These are phyloP conservation scores for Cladosporium austrohemisphaericum DNA, from an alignment of 2,329 filamentous ascomycete species.

Conservation along the genomic window DNA sequence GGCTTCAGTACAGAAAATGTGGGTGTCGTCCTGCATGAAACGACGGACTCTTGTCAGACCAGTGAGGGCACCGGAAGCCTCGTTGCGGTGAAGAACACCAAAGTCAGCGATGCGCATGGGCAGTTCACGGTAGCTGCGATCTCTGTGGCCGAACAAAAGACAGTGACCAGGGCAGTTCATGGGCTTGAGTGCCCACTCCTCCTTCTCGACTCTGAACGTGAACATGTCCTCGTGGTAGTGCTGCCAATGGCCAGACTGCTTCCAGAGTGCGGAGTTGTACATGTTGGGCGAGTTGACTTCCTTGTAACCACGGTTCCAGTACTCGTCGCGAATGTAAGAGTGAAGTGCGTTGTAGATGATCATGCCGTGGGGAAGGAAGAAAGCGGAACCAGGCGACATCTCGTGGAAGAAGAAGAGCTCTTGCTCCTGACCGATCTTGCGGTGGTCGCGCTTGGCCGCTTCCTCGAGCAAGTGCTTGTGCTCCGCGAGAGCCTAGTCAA, in stretches of 20 bases:
- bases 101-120: constrained; percentile 94
- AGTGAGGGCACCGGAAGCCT: constrained; percentile 85
- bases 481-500: constrained; percentile 58
- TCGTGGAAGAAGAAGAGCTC: constrained; percentile 98
- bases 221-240: constrained; percentile 97
- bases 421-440: constrained; percentile 90
- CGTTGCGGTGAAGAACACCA: constrained; percentile 90
- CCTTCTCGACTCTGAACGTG: constrained; percentile 78
- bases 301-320: constrained; percentile 88
- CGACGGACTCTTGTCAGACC: constrained; percentile 88
- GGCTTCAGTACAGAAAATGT: constrained; percentile 88
- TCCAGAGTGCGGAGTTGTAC: constrained; percentile 91
- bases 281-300: constrained; percentile 96
- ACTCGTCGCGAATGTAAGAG: constrained; percentile 76
- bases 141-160: constrained; percentile 77
- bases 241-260: constrained; percentile 90
- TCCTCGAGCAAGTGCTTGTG: constrained; percentile 95
- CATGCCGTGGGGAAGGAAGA: constrained; percentile 88
- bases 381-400: constrained; percentile 84
- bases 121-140: constrained; percentile 82
- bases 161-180: constrained; percentile 99
- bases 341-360: constrained; percentile 89
- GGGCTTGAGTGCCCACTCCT: constrained; percentile 80
- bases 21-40: constrained; percentile 94
- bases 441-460: constrained; percentile 94